A percentile compares a stretch with the other conserved stretches of the same genome.
phyloP scores from a whole-genome alignment of 192 early-diverging fungal genomes.

The Dissophora ornata region DNA sequence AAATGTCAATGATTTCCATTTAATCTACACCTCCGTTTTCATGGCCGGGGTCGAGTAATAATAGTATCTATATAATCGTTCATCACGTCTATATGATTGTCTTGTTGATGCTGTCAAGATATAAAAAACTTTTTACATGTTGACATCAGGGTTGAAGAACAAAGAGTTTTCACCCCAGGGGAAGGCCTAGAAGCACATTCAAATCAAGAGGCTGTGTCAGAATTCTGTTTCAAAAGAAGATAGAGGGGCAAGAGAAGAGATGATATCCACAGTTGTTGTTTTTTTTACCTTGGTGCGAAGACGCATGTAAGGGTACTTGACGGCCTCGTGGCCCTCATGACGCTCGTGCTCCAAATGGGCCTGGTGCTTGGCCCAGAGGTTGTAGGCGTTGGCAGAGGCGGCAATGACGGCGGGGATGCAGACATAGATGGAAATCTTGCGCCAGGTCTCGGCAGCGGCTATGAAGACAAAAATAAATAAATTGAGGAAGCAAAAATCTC shows the following conservation, averaged over 20 bases:
- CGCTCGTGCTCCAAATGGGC: slow-evolving; percentile 55
- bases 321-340: slow-evolving; percentile 50
- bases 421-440: slow-evolving; percentile 57
- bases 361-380: slow-evolving; percentile 54
- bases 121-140: slow-evolving; percentile 30
- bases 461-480: background rate
- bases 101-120: too few relatives aligned
- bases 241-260: background rate
- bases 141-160: slow-evolving; percentile 52
- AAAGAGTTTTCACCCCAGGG: slow-evolving; percentile 55
- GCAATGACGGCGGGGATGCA: slow-evolving; percentile 45
- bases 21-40: slow-evolving; percentile 15
- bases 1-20: slow-evolving; percentile 6
- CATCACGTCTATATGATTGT: slow-evolving; percentile 12
- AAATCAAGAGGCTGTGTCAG: too few relatives aligned
- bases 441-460: slow-evolving; percentile 57
- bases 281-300: slow-evolving; percentile 52
- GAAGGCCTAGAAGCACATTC: slow-evolving; percentile 39
- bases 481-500: background rate
- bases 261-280: background rate
- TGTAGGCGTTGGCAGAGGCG: slow-evolving; percentile 52
- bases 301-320: slow-evolving; percentile 56
- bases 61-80: background rate
- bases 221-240: background rate
- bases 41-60: background rate